These are phyloP conservation scores for Stemphylium beticola DNA, from an alignment of 2,329 filamentous ascomycete species.

Conservation along the genomic window DNA sequence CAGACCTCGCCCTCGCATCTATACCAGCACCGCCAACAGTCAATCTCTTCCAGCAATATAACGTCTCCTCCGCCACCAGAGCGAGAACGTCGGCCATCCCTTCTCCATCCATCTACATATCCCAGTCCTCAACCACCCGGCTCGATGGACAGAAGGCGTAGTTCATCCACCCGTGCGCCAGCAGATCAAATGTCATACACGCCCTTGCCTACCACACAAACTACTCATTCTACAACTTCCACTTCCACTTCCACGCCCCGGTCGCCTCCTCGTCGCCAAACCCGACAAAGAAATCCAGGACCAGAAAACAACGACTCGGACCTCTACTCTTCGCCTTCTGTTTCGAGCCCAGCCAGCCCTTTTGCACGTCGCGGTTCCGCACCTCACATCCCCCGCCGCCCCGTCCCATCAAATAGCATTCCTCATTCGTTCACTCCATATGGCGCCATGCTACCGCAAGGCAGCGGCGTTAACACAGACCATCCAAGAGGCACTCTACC, in stretches of 20 bases:
- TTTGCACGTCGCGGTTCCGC: constrained; percentile 34
- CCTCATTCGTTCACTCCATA: constrained; percentile 4
- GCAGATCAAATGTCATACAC: constrained; percentile 18
- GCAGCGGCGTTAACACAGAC: neutral
- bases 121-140: constrained; percentile 34
- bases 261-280: constrained; percentile 20
- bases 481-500: constrained; percentile 18
- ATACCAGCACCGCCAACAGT: constrained; percentile 29
- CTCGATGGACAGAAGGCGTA: constrained; percentile 29
- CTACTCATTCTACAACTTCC: constrained; percentile 5
- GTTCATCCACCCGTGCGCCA: constrained; percentile 27
- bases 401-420: constrained; percentile 2
- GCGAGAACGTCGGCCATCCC: constrained; percentile 30
- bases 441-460: constrained; percentile 14
- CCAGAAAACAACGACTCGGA: constrained; percentile 29
- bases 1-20: constrained; percentile 37
- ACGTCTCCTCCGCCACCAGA: constrained; percentile 21
- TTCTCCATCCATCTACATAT: constrained; percentile 45
- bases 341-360: constrained; percentile 8
- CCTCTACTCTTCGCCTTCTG: constrained; percentile 30
- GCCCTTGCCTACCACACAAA: constrained; percentile 7
- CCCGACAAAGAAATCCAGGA: constrained; percentile 13
- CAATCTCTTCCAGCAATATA: constrained; percentile 42
- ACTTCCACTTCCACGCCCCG: constrained; percentile 1
- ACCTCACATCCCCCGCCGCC: constrained; percentile 27